phyloP scores from a whole-genome alignment of 2,329 filamentous ascomycete genomes.

The Monosporascus sp. region DNA sequence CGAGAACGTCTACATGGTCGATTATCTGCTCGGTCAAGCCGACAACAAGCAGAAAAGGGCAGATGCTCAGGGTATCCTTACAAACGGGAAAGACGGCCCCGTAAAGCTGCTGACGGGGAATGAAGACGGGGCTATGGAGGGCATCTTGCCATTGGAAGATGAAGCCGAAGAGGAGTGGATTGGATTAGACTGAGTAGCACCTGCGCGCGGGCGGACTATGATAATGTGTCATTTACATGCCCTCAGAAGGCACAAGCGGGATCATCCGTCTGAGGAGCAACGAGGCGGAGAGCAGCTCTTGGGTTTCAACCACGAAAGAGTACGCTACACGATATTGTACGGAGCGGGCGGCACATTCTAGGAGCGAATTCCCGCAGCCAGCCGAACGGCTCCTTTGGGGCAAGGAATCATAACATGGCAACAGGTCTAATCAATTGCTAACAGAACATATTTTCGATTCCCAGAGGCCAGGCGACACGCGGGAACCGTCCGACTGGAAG shows the following conservation, averaged over 20 bases:
- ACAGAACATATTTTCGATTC: too few relatives aligned
- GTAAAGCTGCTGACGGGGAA: slow-evolving; percentile 18
- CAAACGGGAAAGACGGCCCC: slow-evolving; percentile 12
- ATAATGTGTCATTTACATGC: neutral
- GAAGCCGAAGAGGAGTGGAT: slow-evolving; percentile 26
- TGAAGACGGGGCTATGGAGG: slow-evolving; percentile 11
- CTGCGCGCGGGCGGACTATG: neutral
- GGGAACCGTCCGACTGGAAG: too few relatives aligned
- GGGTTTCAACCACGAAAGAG: too few relatives aligned
- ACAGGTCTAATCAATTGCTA: too few relatives aligned
- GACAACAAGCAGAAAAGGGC: slow-evolving; percentile 10
- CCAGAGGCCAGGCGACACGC: too few relatives aligned
- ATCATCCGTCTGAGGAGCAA: neutral
- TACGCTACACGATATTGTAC: too few relatives aligned
- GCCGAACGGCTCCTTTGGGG: too few relatives aligned
- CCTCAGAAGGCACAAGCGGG: neutral
- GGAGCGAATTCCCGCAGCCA: too few relatives aligned
- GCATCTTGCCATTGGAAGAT: slow-evolving; percentile 15
- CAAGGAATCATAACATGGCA: too few relatives aligned
- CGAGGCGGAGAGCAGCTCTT: neutral
- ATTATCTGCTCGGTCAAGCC: slow-evolving; percentile 65
- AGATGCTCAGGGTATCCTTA: slow-evolving; percentile 4
- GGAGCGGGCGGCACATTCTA: too few relatives aligned
- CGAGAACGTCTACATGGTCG: slow-evolving; percentile 83
- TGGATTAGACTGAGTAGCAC: slow-evolving; percentile 21